A percentile compares a stretch with the other conserved stretches of the same genome.
These are phyloP conservation scores for Amylostereum areolatum DNA, from an alignment of 1,284 basidiomycete genomes.

Conservation along the genomic window DNA sequence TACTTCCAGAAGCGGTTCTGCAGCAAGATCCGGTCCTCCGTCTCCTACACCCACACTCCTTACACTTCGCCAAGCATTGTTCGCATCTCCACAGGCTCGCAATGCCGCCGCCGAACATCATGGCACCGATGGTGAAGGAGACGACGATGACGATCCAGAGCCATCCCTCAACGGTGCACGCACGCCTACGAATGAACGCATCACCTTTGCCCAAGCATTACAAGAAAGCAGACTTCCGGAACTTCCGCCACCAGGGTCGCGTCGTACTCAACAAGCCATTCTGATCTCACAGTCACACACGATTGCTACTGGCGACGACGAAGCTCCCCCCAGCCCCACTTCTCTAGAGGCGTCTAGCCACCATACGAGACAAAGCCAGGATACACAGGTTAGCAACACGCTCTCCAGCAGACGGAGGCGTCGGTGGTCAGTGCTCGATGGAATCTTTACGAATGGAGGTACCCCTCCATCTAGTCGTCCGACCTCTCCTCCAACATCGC, in stretches of 20 bases:
- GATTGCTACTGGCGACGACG: constrained; percentile 30
- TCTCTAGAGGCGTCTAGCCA: constrained; percentile 31
- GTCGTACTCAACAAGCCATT: constrained; percentile 60
- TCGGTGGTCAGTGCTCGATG: constrained; percentile 51
- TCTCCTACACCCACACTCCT: constrained; percentile 60
- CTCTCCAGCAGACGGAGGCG: constrained; percentile 33
- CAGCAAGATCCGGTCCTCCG: constrained; percentile 36
- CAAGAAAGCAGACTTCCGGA: constrained; percentile 73
- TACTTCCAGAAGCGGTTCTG: constrained; percentile 30
- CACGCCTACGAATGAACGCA: constrained; percentile 45
- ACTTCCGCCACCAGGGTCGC: constrained; percentile 63
- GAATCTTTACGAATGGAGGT: constrained; percentile 26
- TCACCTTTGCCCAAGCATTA: constrained; percentile 66
- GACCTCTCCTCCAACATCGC: not conserved
- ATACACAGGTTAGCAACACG: constrained; percentile 13
- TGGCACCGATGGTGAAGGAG: constrained; percentile 35
- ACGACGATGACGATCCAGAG: constrained; percentile 54
- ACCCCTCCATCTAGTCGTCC: constrained; percentile 9
- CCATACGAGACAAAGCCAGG: constrained; percentile 25
- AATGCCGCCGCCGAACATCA: constrained; percentile 19
- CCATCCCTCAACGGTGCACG: constrained; percentile 25
- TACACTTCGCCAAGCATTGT: constrained; percentile 55
- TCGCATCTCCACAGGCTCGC: constrained; percentile 15
- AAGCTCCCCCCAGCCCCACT: constrained; percentile 39
- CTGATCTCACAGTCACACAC: constrained; percentile 41